Conservation (phyloP, 768 basidiomycete species). For the Calocera cornea region DNA sequence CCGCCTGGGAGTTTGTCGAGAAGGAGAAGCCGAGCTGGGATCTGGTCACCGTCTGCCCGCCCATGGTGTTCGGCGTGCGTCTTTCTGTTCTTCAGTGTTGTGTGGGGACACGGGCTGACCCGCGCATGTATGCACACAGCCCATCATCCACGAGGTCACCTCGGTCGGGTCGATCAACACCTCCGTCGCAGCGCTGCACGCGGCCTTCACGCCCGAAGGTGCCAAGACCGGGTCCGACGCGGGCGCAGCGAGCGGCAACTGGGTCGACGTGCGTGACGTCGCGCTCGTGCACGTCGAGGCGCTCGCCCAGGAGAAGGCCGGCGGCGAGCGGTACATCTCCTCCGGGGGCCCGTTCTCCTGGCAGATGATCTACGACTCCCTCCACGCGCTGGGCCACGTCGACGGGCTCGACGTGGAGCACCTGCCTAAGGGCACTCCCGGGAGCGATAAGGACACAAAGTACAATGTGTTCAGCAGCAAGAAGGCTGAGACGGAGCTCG, state of each 20-base stretch:
- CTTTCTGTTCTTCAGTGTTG: slow-evolving; percentile 8
- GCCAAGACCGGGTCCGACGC: slow-evolving; percentile 22
- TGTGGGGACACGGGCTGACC: not conserved
- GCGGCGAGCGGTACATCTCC: slow-evolving; percentile 24
- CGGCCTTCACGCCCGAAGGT: slow-evolving; percentile 10
- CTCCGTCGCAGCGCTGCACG: slow-evolving; percentile 9
- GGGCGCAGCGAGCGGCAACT: slow-evolving; percentile 17
- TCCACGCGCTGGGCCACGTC: not conserved
- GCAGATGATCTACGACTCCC: slow-evolving; percentile 16
- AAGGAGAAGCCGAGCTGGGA: slow-evolving; percentile 10
- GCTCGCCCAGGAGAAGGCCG: slow-evolving; percentile 19
- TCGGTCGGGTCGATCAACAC: slow-evolving; percentile 29
- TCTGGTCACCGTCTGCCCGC: slow-evolving; percentile 9
- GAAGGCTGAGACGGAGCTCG: not conserved
- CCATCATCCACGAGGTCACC: slow-evolving; percentile 29
- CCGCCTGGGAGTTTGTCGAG: slow-evolving; percentile 9
- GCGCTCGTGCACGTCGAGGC: slow-evolving; percentile 19
- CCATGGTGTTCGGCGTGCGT: not conserved
- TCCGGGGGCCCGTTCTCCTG: slow-evolving; percentile 19
- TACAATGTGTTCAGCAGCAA: not conserved
- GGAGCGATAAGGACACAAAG: not conserved
- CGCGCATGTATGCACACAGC: no score
- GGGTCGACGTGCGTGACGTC: slow-evolving; percentile 20
- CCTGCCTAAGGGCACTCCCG: not conserved
- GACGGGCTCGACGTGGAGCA: not conserved